Base-by-base conservation (phyloP, 139 green algal genomes). In the Micromonas pusilla region DNA sequence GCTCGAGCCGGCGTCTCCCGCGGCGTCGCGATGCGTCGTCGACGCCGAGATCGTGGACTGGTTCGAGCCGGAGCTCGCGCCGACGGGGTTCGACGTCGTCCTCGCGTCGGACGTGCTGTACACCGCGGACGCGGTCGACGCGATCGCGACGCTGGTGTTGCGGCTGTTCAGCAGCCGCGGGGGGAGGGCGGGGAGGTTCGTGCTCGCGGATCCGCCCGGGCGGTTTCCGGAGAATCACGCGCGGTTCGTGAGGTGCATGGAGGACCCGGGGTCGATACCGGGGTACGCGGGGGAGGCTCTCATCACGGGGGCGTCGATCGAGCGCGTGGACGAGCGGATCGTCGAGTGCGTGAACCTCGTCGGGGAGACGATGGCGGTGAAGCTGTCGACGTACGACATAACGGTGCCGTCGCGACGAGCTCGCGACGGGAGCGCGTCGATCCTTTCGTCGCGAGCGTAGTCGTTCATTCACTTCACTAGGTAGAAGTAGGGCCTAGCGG, bases 101-200 rank as follows among this genome's bases (percentile, higher is more conserved):
- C 34, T 78, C 23, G 72, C 72, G 72, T 70, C 45, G 28, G 72
- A 78, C 53, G 52, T 66, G 52, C 52, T 78, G 52, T 78, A 78
- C 30, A 63, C 37, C 20, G 20, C 37, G 34, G 68, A 75, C 5
- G 68, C 68, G 0, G 68, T 75, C 0, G 68, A 75, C 25, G 68
- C 68, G 3, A 62, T 75, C 37, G 68, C 68, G 30, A 63, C 68
- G 21, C 31, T 75, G 20, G 68, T 75, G 23, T 21, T 75, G 1
- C 2, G 30, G 20, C 21, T 62, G 21, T 75, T 75, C 5, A 3
- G 26, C 28, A 16, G 2, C 28, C 63, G 5, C 28, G 28, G 31
- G 28, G 63, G 6, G 21, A 25, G 1, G 23, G 37, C 28, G 30
- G 33, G 31, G 30, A 32, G 20, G 68, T 75, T 75, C 5, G 20